These are phyloP conservation scores for Alternaria triticina DNA, from an alignment of 2,329 filamentous ascomycete species.

Conservation along the genomic window DNA sequence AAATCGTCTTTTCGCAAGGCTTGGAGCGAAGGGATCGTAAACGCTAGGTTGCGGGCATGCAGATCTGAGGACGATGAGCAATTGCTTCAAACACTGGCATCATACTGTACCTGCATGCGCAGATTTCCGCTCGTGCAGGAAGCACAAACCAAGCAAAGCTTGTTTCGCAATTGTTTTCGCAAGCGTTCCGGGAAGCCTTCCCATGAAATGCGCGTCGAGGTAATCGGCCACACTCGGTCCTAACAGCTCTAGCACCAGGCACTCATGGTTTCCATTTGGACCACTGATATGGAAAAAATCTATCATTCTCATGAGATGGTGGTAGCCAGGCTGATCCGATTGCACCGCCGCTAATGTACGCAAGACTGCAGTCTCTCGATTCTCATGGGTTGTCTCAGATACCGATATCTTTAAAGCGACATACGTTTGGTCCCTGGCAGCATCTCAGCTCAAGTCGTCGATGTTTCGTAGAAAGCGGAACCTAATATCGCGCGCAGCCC, in stretches of 20 bases:
- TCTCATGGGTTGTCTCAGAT: slow-evolving; percentile 7
- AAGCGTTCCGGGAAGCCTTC: slow-evolving; percentile 46
- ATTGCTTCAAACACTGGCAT: not conserved
- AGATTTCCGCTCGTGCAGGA: slow-evolving; percentile 29
- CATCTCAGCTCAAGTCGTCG: slow-evolving; percentile 1
- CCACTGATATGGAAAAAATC: slow-evolving; percentile 50
- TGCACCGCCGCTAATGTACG: slow-evolving; percentile 7
- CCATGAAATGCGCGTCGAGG: slow-evolving; percentile 40
- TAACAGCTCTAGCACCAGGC: slow-evolving; percentile 52
- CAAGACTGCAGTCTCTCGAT: slow-evolving; percentile 22
- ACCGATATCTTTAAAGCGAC: slow-evolving; percentile 34
- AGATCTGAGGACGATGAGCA: slow-evolving; percentile 26
- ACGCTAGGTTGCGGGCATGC: slow-evolving; percentile 34
- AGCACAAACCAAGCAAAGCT: slow-evolving; percentile 22
- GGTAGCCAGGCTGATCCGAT: slow-evolving; percentile 16
- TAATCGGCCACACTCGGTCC: slow-evolving; percentile 50
- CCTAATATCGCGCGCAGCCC: slow-evolving; percentile 22
- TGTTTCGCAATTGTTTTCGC: slow-evolving; percentile 48
- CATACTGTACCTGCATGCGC: slow-evolving; percentile 33
- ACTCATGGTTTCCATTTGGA: slow-evolving; percentile 56
- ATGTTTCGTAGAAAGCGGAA: not conserved
- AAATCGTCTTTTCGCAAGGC: slow-evolving; percentile 23
- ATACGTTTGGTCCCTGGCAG: slow-evolving; percentile 17
- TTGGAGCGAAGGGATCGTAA: slow-evolving; percentile 27
- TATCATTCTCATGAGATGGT: slow-evolving; percentile 46